phyloP scores from a whole-genome alignment of 2,329 filamentous ascomycete species.

The Hypoxylon sp. region DNA sequence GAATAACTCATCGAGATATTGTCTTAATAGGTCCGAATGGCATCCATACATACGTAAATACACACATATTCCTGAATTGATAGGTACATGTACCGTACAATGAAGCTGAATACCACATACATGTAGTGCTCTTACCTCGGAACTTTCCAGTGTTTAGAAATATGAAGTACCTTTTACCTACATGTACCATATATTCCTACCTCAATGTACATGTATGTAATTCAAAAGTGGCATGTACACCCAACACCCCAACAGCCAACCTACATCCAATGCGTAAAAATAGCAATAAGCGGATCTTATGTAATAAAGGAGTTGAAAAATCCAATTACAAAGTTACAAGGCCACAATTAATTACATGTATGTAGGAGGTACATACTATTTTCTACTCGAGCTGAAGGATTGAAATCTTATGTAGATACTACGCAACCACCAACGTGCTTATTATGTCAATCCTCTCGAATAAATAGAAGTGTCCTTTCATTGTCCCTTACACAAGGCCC shows the following conservation, averaged over 20 bases:
- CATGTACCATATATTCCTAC: not conserved
- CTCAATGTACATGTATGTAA: not conserved
- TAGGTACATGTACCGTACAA: not conserved
- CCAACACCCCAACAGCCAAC: too few species aligned
- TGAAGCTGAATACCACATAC: not conserved
- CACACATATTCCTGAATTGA: conserved; percentile 6
- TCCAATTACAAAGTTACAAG: not conserved
- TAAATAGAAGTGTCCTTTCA: conserved; percentile 26
- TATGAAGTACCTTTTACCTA: not conserved
- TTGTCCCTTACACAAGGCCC: conserved; percentile 8
- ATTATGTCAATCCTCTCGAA: conserved; percentile 33
- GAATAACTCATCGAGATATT: conserved; percentile 25
- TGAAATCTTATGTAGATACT: conserved; percentile 23
- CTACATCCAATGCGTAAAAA: conserved; percentile 25
- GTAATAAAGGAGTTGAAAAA: conserved; percentile 24
- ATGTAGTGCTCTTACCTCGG: too few species aligned
- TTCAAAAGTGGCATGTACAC: not conserved
- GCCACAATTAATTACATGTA: not conserved
- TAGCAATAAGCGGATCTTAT: conserved; percentile 23
- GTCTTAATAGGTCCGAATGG: conserved; percentile 22
- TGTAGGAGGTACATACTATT: too few species aligned
- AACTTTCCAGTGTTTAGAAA: not conserved
- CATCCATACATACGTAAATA: not conserved
- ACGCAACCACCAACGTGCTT: conserved; percentile 29
- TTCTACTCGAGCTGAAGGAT: conserved; percentile 27